Base-by-base conservation (phyloP, 768 basidiomycete species). In the Hericium rajendrae region DNA sequence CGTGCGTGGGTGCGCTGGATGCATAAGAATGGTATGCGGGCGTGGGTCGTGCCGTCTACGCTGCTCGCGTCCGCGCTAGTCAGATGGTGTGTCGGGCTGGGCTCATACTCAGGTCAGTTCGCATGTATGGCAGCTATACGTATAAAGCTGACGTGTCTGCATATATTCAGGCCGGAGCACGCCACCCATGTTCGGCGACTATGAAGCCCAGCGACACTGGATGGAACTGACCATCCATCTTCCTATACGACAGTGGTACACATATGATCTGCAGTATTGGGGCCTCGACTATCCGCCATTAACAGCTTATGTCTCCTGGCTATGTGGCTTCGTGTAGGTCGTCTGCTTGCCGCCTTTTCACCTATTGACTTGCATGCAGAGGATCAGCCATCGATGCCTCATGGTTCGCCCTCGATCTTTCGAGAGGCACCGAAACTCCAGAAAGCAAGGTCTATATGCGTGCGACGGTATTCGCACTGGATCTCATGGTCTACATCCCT, bases 151-250 rank as follows among this genome's bases (percentile, higher is more conserved):
- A 3, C 13, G 16, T 37, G 48, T 8, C 37, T 11, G 32, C 41
- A 10, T 38, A 38, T 56, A 22, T 60, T 37, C 60, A 91, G 91
- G 92, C 6, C 68, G 80, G 61, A 75, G 68, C 32, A 80, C 82
- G 2, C 88, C 92, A 0, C 91, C 91, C 0, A 85, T 93, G 84
- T 91, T 79, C 61, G 93, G 93, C 3, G 93, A 95, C 71, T 95
- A 90, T 63, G 93, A 95, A 68, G 93, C 93, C 0, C 93, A 94
- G 66, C 76, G 93, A 54, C 93, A 94, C 70, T 95, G 93, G 93
- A 91, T 95, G 89, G 93, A 94, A 64, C 68, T 95, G 40, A 91
- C 90, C 2, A 70, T 84, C 24, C 87, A 94, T 66, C 73, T 92
- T 0, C 89, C 93, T 0, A 64, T 82, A 18, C 72, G 72, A 13